Conservation (phyloP, 129 eudicot species). For the Mikania micrantha region DNA sequence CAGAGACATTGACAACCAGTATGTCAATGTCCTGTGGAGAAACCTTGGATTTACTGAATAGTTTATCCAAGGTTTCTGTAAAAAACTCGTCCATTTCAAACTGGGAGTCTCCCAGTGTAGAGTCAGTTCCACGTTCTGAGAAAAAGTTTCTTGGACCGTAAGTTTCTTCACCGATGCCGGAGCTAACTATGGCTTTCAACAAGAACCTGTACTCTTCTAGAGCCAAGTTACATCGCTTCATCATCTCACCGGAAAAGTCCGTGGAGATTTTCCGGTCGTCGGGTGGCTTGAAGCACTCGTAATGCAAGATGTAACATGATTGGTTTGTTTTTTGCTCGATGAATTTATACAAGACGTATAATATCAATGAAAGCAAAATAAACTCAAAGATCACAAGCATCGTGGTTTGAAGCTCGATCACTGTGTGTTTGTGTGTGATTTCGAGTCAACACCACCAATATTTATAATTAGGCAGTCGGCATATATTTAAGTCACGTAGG, state of each 20-base stretch:
- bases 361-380: not conserved
- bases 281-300: constrained; percentile 49
- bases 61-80: constrained; percentile 27
- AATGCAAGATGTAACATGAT: constrained; percentile 40
- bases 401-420: constrained; percentile 8
- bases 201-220: constrained; percentile 31
- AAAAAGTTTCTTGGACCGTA: constrained; percentile 41
- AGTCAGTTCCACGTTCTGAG: constrained; percentile 23
- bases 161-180: constrained; percentile 48
- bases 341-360: constrained; percentile 19
- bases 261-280: constrained; percentile 36
- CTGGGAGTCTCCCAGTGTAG: constrained; percentile 19
- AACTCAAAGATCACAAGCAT: constrained; percentile 19
- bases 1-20: constrained; percentile 49
- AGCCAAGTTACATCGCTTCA: constrained; percentile 29
- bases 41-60: constrained; percentile 27
- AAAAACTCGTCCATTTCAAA: constrained; percentile 44
- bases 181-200: constrained; percentile 37
- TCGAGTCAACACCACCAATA: not conserved
- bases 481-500: too few species aligned
- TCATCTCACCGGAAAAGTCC: constrained; percentile 28
- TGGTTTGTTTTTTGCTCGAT: constrained; percentile 17
- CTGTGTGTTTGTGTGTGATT: not conserved
- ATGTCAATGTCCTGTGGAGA: constrained; percentile 47
- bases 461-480: too few species aligned